phyloP scores from a whole-genome alignment of 108 stramenopile genomes.

The Nitzschia sp. region DNA sequence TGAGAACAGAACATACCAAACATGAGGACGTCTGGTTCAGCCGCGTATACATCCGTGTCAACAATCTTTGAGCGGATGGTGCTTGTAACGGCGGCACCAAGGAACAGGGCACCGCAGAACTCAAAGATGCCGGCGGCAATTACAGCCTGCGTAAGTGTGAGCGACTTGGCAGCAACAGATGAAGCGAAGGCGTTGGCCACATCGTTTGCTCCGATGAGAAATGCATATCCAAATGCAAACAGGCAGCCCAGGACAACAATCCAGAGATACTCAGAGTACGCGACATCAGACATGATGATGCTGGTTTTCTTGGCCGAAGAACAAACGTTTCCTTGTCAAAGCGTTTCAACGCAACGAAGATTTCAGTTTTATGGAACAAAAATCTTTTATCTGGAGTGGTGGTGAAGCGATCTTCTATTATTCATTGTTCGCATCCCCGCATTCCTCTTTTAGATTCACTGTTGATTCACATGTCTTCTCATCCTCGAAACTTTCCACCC shows the following conservation, averaged over 20 bases:
- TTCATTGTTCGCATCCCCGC: too few relatives aligned
- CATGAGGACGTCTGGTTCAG: slow-evolving; percentile 54
- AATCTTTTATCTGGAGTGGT: too few relatives aligned
- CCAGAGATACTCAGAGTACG: slow-evolving; percentile 39
- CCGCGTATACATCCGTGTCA: slow-evolving; percentile 43
- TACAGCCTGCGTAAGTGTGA: slow-evolving; percentile 71
- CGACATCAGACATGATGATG: background rate
- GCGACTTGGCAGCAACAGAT: slow-evolving; percentile 67
- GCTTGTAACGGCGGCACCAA: slow-evolving; percentile 62
- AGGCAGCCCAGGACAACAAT: slow-evolving; percentile 48
- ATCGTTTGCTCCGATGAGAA: slow-evolving; percentile 72
- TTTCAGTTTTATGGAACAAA: too few relatives aligned
- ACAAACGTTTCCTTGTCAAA: too few relatives aligned
- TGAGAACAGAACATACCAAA: slow-evolving; percentile 66
- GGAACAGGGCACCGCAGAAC: slow-evolving; percentile 58
- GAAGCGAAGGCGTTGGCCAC: slow-evolving; percentile 83
- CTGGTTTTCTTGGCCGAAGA: too few relatives aligned
- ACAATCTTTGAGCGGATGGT: slow-evolving; percentile 67
- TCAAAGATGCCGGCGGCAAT: slow-evolving; percentile 67
- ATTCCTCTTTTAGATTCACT: too few relatives aligned
- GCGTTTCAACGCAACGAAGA: too few relatives aligned
- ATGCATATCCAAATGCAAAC: slow-evolving; percentile 43
- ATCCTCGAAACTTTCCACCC: too few relatives aligned
- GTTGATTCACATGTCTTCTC: too few relatives aligned
- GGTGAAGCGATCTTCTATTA: too few relatives aligned